Percentiles rank a stretch among this genome's conserved stretches.
Evolutionary conservation across 305 asterid genomes (phyloP).

Genomic region (Lippia alba): DNA sequence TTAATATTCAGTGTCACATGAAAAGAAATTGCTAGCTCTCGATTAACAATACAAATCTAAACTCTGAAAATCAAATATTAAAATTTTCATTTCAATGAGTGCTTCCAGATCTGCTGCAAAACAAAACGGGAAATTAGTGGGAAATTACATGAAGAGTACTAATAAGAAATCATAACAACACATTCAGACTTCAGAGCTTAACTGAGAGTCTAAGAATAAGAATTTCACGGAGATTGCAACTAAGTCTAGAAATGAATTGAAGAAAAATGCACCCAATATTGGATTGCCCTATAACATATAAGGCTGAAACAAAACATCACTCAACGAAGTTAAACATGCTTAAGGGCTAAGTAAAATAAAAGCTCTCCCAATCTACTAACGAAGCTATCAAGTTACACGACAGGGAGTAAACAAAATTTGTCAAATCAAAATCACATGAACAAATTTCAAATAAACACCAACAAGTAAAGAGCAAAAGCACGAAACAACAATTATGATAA

Average conservation of each 20-base stretch:
- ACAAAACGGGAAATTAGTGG: neutral
- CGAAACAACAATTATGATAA: neutral
- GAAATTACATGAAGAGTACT: neutral
- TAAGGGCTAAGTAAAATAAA: neutral
- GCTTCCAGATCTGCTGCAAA: conserved; percentile 30
- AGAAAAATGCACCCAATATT: neutral
- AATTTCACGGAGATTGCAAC: too few species aligned
- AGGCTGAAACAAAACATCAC: conserved; percentile 6
- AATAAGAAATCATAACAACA: neutral
- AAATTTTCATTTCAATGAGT: neutral
- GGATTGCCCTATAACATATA: neutral
- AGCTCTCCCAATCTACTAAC: too few species aligned
- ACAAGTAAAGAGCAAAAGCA: neutral
- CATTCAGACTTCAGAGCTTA: too few species aligned
- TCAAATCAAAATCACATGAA: neutral
- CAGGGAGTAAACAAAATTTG: neutral
- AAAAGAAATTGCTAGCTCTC: neutral
- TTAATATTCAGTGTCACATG: conserved; percentile 4
- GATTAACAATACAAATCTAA: conserved; percentile 27
- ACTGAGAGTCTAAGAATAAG: too few species aligned
- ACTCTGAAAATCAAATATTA: neutral
- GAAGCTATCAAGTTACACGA: neutral
- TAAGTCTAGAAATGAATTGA: neutral
- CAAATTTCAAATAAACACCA: neutral
- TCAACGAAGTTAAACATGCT: neutral